Conservation (phyloP, 129 eudicot genomes). For the Ambrosia trifida region DNA sequence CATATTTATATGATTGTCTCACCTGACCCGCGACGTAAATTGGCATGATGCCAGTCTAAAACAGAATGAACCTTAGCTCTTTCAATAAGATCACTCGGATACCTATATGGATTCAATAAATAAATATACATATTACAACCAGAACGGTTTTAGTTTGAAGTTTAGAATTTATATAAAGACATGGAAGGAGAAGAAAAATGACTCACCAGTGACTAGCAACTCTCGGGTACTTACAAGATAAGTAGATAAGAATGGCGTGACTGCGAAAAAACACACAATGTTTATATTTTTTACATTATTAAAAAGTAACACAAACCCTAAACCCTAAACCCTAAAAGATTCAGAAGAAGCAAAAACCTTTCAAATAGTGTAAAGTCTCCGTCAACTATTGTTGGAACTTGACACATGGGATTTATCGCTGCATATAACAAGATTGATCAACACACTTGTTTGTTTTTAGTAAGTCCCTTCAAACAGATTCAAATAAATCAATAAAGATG, state of each 20-base stretch:
- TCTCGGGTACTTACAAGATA: constrained; percentile 60
- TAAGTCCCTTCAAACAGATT: background rate
- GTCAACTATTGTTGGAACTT: too few relatives aligned
- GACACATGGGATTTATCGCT: background rate
- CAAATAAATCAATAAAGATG: background rate
- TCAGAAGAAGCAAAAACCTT: background rate
- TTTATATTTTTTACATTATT: background rate
- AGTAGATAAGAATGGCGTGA: constrained; percentile 74
- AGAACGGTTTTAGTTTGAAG: background rate
- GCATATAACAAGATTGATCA: too few relatives aligned
- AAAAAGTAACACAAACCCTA: background rate
- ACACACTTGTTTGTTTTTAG: too few relatives aligned
- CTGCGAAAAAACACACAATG: constrained; percentile 42
- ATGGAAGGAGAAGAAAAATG: background rate
- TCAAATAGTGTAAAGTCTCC: too few relatives aligned
- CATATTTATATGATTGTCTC: background rate
- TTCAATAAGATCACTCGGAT: constrained; percentile 68
- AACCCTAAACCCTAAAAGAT: background rate
- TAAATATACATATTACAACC: background rate
- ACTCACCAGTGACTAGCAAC: constrained; percentile 84
- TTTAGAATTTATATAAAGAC: background rate
- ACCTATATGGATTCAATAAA: constrained; percentile 43
- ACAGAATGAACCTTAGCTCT: constrained; percentile 83
- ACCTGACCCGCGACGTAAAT: constrained; percentile 83
- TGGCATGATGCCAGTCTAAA: constrained; percentile 97